Conservation (phyloP, 225 moss, liverwort and hornwort genomes). For the Straminergon stramineum region DNA sequence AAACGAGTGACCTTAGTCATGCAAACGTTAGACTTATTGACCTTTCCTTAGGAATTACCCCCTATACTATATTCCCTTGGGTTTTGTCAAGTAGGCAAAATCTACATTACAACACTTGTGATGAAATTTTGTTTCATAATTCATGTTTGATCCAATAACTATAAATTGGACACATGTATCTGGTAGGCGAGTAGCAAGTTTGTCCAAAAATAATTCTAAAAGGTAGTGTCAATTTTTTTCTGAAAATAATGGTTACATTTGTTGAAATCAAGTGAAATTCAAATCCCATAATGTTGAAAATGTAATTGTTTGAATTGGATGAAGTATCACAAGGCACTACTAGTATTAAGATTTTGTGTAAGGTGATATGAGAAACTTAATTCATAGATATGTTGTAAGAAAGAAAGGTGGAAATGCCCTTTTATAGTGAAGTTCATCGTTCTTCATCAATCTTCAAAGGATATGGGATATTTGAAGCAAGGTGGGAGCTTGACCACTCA, state of each 20-base stretch:
- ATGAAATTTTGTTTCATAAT: background rate
- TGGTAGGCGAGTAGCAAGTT: rapidly evolving
- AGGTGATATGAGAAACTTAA: background rate
- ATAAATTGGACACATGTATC: background rate
- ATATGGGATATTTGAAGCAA: too few relatives aligned
- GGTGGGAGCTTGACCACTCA: too few relatives aligned
- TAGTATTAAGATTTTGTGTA: background rate
- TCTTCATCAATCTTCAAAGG: background rate
- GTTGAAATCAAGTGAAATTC: background rate
- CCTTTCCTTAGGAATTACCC: too few relatives aligned
- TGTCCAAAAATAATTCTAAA: background rate
- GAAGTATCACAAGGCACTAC: background rate
- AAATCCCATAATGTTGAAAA: background rate
- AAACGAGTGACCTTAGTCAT: too few relatives aligned
- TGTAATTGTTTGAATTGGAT: background rate
- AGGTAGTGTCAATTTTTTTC: rapidly evolving
- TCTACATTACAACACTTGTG: too few relatives aligned
- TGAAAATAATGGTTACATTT: background rate
- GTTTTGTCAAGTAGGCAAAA: too few relatives aligned
- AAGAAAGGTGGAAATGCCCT: rapidly evolving
- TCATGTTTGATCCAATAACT: background rate
- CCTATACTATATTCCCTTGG: too few relatives aligned
- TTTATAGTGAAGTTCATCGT: background rate
- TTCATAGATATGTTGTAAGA: background rate
- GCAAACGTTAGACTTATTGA: too few relatives aligned